These are phyloP conservation scores for Acacia melanoxylon DNA, from an alignment of 306 rosid species.

Conservation along the genomic window DNA sequence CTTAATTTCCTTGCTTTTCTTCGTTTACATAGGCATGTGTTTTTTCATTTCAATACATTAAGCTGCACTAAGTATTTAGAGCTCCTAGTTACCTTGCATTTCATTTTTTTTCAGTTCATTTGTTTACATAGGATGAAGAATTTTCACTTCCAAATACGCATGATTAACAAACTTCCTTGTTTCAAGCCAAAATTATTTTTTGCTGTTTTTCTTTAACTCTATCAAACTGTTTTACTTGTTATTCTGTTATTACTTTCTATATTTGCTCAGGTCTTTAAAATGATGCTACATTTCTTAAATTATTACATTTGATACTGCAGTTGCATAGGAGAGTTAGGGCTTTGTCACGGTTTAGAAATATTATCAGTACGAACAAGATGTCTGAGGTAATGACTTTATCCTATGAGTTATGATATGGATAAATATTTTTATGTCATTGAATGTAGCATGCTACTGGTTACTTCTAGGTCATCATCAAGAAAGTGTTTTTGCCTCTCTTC, in stretches of 20 bases:
- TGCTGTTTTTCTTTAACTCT: constrained; percentile 12
- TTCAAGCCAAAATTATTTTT: neutral
- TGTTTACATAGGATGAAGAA: neutral
- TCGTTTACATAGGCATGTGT: neutral
- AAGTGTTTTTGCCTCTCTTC: constrained; percentile 74
- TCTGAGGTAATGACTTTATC: constrained; percentile 62
- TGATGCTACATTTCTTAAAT: neutral
- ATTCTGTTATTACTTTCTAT: constrained; percentile 8
- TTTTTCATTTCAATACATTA: neutral
- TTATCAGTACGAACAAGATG: constrained; percentile 44
- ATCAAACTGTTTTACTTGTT: constrained; percentile 9
- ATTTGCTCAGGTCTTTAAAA: constrained; percentile 19
- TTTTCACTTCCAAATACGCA: neutral
- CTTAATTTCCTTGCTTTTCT: constrained; percentile 9
- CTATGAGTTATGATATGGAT: neutral
- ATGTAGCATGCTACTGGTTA: constrained; percentile 24
- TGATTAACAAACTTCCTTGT: neutral
- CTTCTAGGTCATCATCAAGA: constrained; percentile 64
- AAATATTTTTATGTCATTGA: constrained; percentile 29
- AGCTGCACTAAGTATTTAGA: neutral
- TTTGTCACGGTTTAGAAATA: constrained; percentile 64
- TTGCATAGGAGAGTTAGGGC: constrained; percentile 86
- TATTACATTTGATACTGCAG: constrained; percentile 48
- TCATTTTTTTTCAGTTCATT: neutral
- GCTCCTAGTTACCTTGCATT: neutral